phyloP scores from a whole-genome alignment of 1,284 basidiomycete species.

The Microbotryum violaceum region DNA sequence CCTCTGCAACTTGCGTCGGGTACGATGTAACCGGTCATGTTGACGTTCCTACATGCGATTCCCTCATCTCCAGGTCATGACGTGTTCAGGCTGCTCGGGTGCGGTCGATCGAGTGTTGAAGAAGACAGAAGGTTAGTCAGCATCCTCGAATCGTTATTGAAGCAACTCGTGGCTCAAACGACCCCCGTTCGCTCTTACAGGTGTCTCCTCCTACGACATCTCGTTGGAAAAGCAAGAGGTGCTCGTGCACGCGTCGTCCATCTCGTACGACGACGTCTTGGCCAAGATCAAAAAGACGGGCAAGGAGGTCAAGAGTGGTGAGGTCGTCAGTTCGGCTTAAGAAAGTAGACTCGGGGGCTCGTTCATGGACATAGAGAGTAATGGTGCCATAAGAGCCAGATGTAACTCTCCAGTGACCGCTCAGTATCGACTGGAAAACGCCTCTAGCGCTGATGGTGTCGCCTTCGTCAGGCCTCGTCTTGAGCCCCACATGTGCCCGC shows the following conservation, averaged over 20 bases:
- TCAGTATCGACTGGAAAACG: too few relatives aligned
- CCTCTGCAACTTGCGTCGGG: too few relatives aligned
- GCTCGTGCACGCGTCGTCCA: conserved; percentile 15
- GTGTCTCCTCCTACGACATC: conserved; percentile 23
- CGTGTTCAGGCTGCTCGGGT: conserved; percentile 34
- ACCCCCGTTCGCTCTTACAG: not conserved
- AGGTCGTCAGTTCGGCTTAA: conserved; percentile 6
- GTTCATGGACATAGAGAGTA: too few relatives aligned
- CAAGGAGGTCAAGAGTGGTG: conserved; percentile 25
- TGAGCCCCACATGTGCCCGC: too few relatives aligned
- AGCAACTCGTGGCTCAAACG: not conserved
- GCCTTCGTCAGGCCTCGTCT: too few relatives aligned
- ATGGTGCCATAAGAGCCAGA: too few relatives aligned
- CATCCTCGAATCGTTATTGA: not conserved
- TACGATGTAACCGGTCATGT: too few relatives aligned
- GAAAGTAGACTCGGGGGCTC: too few relatives aligned
- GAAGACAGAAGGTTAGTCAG: conserved; percentile 30
- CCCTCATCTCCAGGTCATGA: conserved; percentile 26
- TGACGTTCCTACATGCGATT: not conserved
- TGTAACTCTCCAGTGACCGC: too few relatives aligned
- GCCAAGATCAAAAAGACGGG: conserved; percentile 35
- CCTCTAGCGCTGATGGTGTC: too few relatives aligned
- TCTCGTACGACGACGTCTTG: conserved; percentile 21
- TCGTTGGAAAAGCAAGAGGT: conserved; percentile 27
- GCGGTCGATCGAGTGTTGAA: conserved; percentile 33